Conservation (phyloP, 164 flowering plant genomes). For the Vitis cinerea region DNA sequence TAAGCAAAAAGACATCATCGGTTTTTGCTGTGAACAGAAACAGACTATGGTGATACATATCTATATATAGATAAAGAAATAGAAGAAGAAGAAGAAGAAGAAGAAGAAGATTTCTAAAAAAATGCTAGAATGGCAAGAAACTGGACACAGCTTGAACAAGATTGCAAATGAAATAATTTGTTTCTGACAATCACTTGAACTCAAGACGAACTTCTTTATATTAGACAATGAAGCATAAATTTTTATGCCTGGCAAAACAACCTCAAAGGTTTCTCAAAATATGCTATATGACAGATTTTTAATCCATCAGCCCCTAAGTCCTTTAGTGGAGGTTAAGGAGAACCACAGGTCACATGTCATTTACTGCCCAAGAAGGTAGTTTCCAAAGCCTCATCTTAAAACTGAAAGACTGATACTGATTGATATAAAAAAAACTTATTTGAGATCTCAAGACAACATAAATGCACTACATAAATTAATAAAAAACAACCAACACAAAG, state of each 20-base stretch:
- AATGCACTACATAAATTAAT: neutral
- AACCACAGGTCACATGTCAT: neutral
- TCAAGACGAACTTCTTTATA: neutral
- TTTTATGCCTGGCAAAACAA: neutral
- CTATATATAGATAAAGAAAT: neutral
- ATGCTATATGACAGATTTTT: too few relatives aligned
- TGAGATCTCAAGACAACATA: neutral
- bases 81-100: neutral
- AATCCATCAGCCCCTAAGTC: neutral
- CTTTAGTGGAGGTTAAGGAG: neutral
- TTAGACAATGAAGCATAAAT: neutral
- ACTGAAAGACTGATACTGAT: neutral
- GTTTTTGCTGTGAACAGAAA: neutral
- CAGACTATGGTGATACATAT: neutral
- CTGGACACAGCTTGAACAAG: neutral
- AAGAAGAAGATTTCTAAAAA: too few relatives aligned
- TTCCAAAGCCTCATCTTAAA: neutral
- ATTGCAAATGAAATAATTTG: neutral
- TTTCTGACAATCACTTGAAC: neutral
- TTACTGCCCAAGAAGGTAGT: neutral
- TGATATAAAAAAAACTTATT: neutral
- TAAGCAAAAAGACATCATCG: neutral
- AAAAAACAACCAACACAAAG: neutral
- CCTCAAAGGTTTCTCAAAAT: too few relatives aligned
- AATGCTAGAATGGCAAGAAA: neutral